phyloP scores from a whole-genome alignment of 148 eudicot species.

The Dysphania ambrosioides region DNA sequence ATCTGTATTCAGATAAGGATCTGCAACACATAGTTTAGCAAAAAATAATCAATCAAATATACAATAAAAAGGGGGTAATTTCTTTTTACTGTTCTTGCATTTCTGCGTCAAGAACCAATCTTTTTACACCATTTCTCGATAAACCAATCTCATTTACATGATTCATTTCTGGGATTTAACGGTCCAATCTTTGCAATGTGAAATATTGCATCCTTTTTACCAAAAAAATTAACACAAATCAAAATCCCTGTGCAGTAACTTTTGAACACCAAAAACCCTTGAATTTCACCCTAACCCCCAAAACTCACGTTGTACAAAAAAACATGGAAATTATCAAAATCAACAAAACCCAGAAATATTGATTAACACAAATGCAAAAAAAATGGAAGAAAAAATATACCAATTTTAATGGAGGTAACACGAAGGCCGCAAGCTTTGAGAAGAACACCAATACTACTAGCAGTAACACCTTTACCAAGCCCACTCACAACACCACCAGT shows the following conservation, averaged over 20 bases:
- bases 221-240: too few relatives aligned
- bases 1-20: constrained; percentile 94
- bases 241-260: too few relatives aligned
- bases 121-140: background rate
- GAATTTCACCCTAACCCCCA: constrained; percentile 22
- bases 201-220: background rate
- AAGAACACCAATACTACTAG: constrained; percentile 88
- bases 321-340: background rate
- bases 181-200: too few relatives aligned
- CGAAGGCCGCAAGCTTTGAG: constrained; percentile 84
- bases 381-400: constrained; percentile 35
- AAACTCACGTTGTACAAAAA: constrained; percentile 22
- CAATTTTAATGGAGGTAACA: constrained; percentile 86
- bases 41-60: background rate
- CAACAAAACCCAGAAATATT: background rate
- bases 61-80: background rate
- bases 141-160: background rate
- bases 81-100: too few relatives aligned
- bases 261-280: too few relatives aligned
- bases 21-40: constrained; percentile 29
- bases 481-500: constrained; percentile 98
- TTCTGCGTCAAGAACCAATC: constrained; percentile 15
- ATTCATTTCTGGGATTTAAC: too few relatives aligned
- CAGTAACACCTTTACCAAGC: constrained; percentile 85
- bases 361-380: constrained; percentile 2